These are phyloP conservation scores for Magnaporthiopsis rhizophila DNA, from an alignment of 2,329 filamentous ascomycete genomes.

Conservation along the genomic window DNA sequence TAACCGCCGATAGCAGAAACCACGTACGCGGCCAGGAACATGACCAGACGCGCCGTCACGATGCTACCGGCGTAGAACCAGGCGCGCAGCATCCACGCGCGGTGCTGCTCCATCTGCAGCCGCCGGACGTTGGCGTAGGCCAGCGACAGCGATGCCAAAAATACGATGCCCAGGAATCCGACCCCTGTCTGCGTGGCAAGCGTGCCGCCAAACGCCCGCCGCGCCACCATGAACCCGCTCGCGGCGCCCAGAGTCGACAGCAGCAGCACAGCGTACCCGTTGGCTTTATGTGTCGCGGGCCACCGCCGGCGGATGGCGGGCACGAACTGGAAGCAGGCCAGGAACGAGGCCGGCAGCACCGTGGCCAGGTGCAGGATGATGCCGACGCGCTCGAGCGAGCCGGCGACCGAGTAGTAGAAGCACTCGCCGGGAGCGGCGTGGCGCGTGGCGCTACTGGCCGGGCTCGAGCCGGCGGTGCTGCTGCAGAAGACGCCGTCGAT, in stretches of 20 bases:
- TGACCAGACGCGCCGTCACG: slow-evolving; percentile 42
- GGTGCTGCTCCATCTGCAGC: slow-evolving; percentile 6
- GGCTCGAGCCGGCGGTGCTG: not conserved
- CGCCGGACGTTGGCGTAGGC: slow-evolving; percentile 37
- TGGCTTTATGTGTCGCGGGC: slow-evolving; percentile 49
- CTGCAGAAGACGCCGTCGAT: slow-evolving; percentile 20
- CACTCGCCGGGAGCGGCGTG: slow-evolving; percentile 17
- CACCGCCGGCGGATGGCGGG: slow-evolving; percentile 37
- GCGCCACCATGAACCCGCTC: slow-evolving; percentile 45
- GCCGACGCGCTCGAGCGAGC: slow-evolving; percentile 24
- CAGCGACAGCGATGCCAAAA: slow-evolving; percentile 34
- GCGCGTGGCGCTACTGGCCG: not conserved
- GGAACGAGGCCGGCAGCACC: slow-evolving; percentile 35
- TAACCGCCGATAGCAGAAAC: slow-evolving; percentile 23
- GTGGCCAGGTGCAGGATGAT: slow-evolving; percentile 37
- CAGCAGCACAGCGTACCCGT: slow-evolving; percentile 46
- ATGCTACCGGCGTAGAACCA: slow-evolving; percentile 30
- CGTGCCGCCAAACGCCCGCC: slow-evolving; percentile 44
- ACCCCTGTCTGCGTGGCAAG: slow-evolving; percentile 35
- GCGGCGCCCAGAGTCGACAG: slow-evolving; percentile 37
- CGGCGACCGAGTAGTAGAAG: slow-evolving; percentile 22
- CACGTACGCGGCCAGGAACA: slow-evolving; percentile 29
- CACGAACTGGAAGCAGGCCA: slow-evolving; percentile 40
- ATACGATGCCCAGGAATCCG: slow-evolving; percentile 12
- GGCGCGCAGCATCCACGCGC: slow-evolving; percentile 7